phyloP scores from a whole-genome alignment of 2,329 filamentous ascomycete genomes.

The Hymenotorrendiella dingleyae region DNA sequence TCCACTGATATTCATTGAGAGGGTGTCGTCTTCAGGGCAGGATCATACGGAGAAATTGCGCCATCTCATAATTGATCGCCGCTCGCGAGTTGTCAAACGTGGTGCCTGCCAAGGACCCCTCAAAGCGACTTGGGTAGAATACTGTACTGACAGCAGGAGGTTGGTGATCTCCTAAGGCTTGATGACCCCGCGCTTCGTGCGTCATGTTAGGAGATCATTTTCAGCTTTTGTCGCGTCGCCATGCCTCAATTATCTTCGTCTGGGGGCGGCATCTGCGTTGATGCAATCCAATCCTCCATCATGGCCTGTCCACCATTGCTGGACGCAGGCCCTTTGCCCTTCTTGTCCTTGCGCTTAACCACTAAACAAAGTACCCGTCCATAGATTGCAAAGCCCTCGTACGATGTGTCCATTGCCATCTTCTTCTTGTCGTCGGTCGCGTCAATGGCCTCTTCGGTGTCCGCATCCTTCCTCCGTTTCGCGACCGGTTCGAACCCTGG shows the following conservation, averaged over 20 bases:
- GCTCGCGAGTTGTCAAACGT: too few species aligned
- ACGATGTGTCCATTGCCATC: slow-evolving; percentile 74
- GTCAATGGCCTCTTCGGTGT: slow-evolving; percentile 25
- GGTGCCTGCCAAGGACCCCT: too few species aligned
- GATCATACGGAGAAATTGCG: slow-evolving; percentile 5
- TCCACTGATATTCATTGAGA: slow-evolving; percentile 5
- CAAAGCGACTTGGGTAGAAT: too few species aligned
- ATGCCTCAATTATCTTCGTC: slow-evolving; percentile 17
- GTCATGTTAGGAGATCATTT: background rate
- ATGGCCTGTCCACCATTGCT: slow-evolving; percentile 56
- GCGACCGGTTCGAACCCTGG: slow-evolving; percentile 29
- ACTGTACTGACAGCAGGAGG: too few species aligned
- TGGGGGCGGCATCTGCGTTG: slow-evolving; percentile 56
- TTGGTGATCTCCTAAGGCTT: too few species aligned
- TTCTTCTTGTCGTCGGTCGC: slow-evolving; percentile 80
- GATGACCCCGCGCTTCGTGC: too few species aligned
- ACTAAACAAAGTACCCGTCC: slow-evolving; percentile 88
- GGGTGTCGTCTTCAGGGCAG: background rate
- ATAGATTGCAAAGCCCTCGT: slow-evolving; percentile 95
- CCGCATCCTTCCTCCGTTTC: slow-evolving; percentile 41
- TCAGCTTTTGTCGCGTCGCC: background rate
- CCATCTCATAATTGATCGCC: slow-evolving; percentile 2
- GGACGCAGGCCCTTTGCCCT: slow-evolving; percentile 31
- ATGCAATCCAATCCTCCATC: slow-evolving; percentile 82
- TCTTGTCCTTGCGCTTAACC: slow-evolving; percentile 65